phyloP scores from a whole-genome alignment of 2,329 filamentous ascomycete genomes.

The Sordariomycetes sp. region DNA sequence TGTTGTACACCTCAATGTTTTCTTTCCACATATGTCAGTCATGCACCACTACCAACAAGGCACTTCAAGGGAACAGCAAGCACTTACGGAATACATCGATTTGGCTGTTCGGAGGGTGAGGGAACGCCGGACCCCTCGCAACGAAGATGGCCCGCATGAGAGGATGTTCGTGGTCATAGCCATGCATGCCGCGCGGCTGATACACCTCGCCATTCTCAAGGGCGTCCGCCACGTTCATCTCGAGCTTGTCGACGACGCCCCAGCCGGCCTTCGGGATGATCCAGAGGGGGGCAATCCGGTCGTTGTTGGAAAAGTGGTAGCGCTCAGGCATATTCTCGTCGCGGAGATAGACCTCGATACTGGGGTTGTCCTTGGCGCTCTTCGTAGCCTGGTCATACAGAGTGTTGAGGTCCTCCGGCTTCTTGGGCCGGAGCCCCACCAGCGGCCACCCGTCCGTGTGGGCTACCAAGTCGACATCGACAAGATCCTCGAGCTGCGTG shows the following conservation, averaged over 20 bases:
- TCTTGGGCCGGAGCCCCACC: slow-evolving; percentile 75
- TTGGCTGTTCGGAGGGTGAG: slow-evolving; percentile 70
- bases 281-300: slow-evolving; percentile 90
- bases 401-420: slow-evolving; percentile 50
- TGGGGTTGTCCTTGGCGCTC: slow-evolving; percentile 41
- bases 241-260: slow-evolving; percentile 73
- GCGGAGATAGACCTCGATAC: slow-evolving; percentile 78
- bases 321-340: slow-evolving; percentile 83
- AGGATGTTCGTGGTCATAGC: slow-evolving; percentile 90
- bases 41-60: not conserved
- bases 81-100: slow-evolving; percentile 73
- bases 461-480: slow-evolving; percentile 67
- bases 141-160: slow-evolving; percentile 96
- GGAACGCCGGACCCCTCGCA: slow-evolving; percentile 84
- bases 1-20: slow-evolving; percentile 92
- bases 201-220: slow-evolving; percentile 55
- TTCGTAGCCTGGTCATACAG: slow-evolving; percentile 46
- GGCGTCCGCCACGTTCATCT: slow-evolving; percentile 64
- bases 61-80: not conserved
- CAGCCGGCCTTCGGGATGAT: slow-evolving; percentile 86
- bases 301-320: slow-evolving; percentile 83
- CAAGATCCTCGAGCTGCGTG: slow-evolving; percentile 80
- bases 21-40: slow-evolving; percentile 35
- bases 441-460: slow-evolving; percentile 93
- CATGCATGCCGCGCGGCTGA: slow-evolving; percentile 75